phyloP scores from a whole-genome alignment of 1,284 basidiomycete species.

The Apiotrichum domesticum region DNA sequence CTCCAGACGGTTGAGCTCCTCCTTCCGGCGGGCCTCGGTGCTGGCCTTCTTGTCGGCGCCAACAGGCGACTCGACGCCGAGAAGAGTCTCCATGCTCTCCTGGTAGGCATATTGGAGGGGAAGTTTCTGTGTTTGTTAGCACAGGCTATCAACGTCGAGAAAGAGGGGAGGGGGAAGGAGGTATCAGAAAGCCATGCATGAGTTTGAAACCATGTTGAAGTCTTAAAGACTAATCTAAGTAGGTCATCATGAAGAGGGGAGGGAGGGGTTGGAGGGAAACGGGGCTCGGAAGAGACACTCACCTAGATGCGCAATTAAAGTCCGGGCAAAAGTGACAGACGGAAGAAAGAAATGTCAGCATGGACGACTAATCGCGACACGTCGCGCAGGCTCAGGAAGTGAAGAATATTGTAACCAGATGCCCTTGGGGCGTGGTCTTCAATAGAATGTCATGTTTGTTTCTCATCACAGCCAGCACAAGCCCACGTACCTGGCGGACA shows the following conservation, averaged over 20 bases:
- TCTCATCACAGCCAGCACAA: conserved; percentile 4
- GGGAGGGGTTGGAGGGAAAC: conserved; percentile 4
- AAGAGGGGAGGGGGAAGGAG: conserved; percentile 2
- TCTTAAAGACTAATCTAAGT: conserved; percentile 49
- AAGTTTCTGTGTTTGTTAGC: conserved; percentile 25
- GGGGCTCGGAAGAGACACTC: conserved; percentile 18
- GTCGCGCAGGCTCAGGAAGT: conserved; percentile 41
- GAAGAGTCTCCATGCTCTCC: conserved; percentile 40
- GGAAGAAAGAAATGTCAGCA: conserved; percentile 19
- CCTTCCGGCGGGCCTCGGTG: conserved; percentile 2
- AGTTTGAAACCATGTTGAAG: conserved; percentile 44
- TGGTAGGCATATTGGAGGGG: conserved; percentile 42
- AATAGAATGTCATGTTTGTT: conserved; percentile 46
- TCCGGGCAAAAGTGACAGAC: not conserved
- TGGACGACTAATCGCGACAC: not conserved
- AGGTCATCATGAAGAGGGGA: conserved; percentile 36
- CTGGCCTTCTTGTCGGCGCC: conserved; percentile 17
- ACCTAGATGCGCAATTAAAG: conserved; percentile 27
- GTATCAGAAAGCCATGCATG: conserved; percentile 47
- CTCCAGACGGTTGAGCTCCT: conserved; percentile 18
- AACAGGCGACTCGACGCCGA: conserved; percentile 21
- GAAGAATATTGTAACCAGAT: conserved; percentile 48
- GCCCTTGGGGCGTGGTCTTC: conserved; percentile 29
- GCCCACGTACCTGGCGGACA: conserved; percentile 37
- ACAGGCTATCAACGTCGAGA: not conserved